A percentile compares a stretch with the other conserved stretches of the same genome.
Conservation (phyloP, 495 filamentous ascomycete genomes). For the Penicillium atrosanguineum region DNA sequence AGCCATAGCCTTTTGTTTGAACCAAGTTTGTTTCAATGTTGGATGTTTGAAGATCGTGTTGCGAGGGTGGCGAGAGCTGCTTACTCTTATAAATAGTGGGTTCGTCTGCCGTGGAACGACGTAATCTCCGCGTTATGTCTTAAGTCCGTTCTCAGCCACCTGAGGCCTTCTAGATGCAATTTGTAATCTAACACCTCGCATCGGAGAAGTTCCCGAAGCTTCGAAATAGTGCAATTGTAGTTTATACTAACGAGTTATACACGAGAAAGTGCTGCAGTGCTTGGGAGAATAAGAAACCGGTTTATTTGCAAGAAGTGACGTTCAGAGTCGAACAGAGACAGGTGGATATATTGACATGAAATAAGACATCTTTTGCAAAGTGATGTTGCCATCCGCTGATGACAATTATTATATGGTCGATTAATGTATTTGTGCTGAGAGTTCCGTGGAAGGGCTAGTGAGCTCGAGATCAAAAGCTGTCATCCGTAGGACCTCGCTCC, state of each 20-base stretch:
- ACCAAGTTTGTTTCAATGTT: background rate
- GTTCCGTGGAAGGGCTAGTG: background rate
- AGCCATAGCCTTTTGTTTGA: conserved; percentile 17
- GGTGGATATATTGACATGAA: background rate
- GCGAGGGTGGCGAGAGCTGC: background rate
- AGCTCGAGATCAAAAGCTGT: conserved; percentile 1
- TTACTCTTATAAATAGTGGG: background rate
- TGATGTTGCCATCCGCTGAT: too few species aligned
- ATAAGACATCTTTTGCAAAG: background rate
- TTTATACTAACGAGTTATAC: background rate
- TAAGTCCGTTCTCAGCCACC: conserved; percentile 3
- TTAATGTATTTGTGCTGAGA: background rate
- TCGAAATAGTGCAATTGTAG: too few species aligned
- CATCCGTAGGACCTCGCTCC: background rate
- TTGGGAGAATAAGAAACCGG: background rate
- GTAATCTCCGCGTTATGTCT: conserved; percentile 11
- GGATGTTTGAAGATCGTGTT: too few species aligned
- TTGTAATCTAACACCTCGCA: background rate
- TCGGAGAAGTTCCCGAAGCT: too few species aligned
- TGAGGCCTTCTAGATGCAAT: background rate
- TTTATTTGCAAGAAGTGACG: background rate
- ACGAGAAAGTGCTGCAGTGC: background rate
- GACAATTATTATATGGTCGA: background rate
- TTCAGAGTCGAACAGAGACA: background rate
- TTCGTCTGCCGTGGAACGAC: background rate